Conservation (phyloP, 805 yeast species). For the Saccharomycopsis vini region DNA sequence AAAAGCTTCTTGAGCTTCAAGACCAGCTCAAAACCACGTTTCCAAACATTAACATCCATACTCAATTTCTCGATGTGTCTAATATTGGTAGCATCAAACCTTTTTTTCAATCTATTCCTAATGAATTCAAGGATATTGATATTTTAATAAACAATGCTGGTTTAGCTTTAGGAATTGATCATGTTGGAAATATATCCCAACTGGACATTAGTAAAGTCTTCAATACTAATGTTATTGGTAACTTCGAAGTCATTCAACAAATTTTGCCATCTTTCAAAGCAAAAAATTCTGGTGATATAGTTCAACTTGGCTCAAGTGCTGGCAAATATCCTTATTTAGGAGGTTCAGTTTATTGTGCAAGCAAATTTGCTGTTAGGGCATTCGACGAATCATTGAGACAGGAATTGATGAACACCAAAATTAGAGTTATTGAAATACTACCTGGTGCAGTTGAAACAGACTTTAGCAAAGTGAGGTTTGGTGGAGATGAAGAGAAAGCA, state of each 20-base stretch:
- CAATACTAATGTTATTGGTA: constrained; percentile 38
- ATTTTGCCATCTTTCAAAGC: constrained; percentile 33
- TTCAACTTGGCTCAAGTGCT: constrained; percentile 60
- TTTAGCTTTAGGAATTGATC: constrained; percentile 35
- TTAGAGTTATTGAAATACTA: constrained; percentile 55
- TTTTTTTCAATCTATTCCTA: constrained; percentile 38
- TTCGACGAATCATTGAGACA: constrained; percentile 56
- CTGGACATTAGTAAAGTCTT: constrained; percentile 35
- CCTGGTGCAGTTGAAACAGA: constrained; percentile 68
- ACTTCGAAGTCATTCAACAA: constrained; percentile 36
- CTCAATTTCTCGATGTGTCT: constrained; percentile 49
- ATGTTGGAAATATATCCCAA: constrained; percentile 30
- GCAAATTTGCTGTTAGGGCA: constrained; percentile 52
- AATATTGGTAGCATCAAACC: constrained; percentile 39
- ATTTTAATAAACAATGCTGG: constrained; percentile 57
- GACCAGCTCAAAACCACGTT: constrained; percentile 79
- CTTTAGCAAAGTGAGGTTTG: constrained; percentile 49
- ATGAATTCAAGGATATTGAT: constrained; percentile 49
- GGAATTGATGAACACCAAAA: constrained; percentile 61
- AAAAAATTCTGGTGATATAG: constrained; percentile 43
- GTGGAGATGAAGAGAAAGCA: constrained; percentile 46
- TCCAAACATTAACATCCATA: constrained; percentile 37
- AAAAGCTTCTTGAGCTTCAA: constrained; percentile 62
- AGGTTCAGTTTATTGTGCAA: constrained; percentile 59
- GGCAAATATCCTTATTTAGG: constrained; percentile 64